A percentile compares a stretch with the other conserved stretches of the same genome.
Evolutionary conservation across 2,329 filamentous ascomycete genomes (phyloP).

Genomic region (Xylariaceae sp.): DNA sequence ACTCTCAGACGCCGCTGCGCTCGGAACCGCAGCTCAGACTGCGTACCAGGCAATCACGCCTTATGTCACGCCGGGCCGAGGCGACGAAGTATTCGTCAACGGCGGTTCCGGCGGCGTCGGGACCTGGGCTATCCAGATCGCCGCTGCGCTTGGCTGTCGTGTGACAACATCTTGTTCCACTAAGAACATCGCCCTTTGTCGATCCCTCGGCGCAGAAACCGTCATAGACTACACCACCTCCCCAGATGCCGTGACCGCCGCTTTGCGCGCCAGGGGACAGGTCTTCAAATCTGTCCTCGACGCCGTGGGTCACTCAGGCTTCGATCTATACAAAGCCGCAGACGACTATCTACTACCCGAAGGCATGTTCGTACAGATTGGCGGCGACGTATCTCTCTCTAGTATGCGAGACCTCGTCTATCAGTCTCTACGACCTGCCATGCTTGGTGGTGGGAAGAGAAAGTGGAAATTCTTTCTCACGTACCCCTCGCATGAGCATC

Average conservation of each 20-base stretch:
- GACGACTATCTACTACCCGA: conserved; percentile 46
- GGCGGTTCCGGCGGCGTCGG: conserved; percentile 61
- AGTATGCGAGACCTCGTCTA: conserved; percentile 15
- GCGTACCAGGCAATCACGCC: conserved; percentile 46
- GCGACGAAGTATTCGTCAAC: conserved; percentile 59
- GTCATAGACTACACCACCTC: conserved; percentile 56
- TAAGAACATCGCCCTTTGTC: conserved; percentile 53
- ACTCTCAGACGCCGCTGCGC: conserved; percentile 37
- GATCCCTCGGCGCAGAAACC: conserved; percentile 58
- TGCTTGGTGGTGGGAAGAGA: conserved; percentile 39
- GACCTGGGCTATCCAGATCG: conserved; percentile 58
- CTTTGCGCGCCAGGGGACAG: conserved; percentile 43
- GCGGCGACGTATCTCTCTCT: conserved; percentile 29
- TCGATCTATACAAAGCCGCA: conserved; percentile 49
- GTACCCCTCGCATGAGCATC: conserved; percentile 38
- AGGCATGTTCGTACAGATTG: conserved; percentile 52
- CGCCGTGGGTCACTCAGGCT: conserved; percentile 47
- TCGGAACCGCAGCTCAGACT: conserved; percentile 44
- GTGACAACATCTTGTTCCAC: conserved; percentile 58
- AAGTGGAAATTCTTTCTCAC: conserved; percentile 36
- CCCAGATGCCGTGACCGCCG: conserved; percentile 44
- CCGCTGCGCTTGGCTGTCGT: conserved; percentile 54
- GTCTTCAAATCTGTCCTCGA: conserved; percentile 55
- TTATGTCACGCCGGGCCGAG: conserved; percentile 41
- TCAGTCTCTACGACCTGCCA: conserved; percentile 28